A percentile compares a stretch with the other conserved stretches of the same genome.
phyloP scores from a whole-genome alignment of 1,284 basidiomycete genomes.

The Cystobasidium pallidum region DNA sequence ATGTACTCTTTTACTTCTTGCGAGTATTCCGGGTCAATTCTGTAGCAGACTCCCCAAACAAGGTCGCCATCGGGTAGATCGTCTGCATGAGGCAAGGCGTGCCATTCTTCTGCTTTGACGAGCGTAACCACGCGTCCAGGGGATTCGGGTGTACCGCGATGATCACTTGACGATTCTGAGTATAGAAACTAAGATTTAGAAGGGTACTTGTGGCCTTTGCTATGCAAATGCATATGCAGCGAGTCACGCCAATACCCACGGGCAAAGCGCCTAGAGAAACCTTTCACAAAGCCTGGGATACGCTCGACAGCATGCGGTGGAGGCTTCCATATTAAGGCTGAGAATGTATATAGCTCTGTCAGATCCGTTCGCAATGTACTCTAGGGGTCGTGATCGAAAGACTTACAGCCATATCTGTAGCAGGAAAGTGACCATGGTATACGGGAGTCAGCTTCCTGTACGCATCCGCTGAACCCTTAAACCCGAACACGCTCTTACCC shows the following conservation, averaged over 20 bases:
- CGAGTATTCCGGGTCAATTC: conserved; percentile 74
- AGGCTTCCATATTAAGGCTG: conserved; percentile 46
- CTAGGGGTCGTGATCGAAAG: neutral
- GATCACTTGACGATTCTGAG: conserved; percentile 42
- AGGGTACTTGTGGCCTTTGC: neutral
- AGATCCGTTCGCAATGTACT: neutral
- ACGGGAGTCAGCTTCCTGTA: neutral
- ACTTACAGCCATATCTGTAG: conserved; percentile 42
- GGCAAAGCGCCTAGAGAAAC: conserved; percentile 43
- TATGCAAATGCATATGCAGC: neutral
- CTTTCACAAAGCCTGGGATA: conserved; percentile 43
- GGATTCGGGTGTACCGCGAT: conserved; percentile 72
- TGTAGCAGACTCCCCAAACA: conserved; percentile 82
- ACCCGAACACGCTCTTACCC: conserved; percentile 15
- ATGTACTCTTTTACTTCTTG: conserved; percentile 77
- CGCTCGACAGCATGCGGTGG: conserved; percentile 38
- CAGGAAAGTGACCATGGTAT: neutral
- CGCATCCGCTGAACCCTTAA: neutral
- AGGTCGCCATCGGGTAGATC: conserved; percentile 24
- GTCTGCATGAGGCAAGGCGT: conserved; percentile 62
- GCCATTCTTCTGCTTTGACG: conserved; percentile 82
- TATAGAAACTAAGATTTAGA: neutral
- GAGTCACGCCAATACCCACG: conserved; percentile 5
- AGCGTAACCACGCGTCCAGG: conserved; percentile 86
- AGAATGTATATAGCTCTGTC: neutral